Base-by-base conservation (phyloP, 1,139 yeast genomes). In the Taphrina wiesneri region DNA sequence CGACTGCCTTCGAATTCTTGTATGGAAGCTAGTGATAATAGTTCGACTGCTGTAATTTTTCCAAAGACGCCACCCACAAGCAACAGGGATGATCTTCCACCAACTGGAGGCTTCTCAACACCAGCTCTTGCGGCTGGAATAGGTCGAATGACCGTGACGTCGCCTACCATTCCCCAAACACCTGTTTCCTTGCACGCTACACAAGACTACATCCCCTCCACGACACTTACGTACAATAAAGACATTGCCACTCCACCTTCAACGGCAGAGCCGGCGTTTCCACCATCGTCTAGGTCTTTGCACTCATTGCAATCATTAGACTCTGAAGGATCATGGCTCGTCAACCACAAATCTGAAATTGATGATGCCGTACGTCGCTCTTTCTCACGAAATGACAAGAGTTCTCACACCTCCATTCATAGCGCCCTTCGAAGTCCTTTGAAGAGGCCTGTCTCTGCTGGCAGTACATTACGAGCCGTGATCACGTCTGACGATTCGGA, bases 231-330 rank as follows among this genome's bases (percentile, higher is more conserved):
- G 28, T 19, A 17, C 49, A 6, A 45, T 7, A 45, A 45, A n/a
- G 28, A 45, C 26, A n/a, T 19, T n/a, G 46, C 46, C 25, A 21
- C 28, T 7, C 28, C 49, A 45, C 26, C 49, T 7, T 21, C 49
- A 4, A 19, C 49, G 13, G n/a, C 49, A 11, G 49, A 45, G n/a
- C 7, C 49, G 13, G n/a, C 11, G 7, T 45, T 23, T 45, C 49
- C 49, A 2, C 1, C 34, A 32, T 19, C 63, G 19, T 4, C 56
- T 13, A 30, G 17, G 11, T 59, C 63, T 1, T n/a, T 59, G 13
- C 56, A 60, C 15, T 60, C 64, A 4, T 11, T 60, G 43, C 64
- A 60, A 23, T 39, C 57, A 30, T 28, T 60, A 39, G 57, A 60
- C 13, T 49, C 57, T 13, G 57, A 60, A 32, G 57, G 64, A 1